Evolutionary conservation across 1,139 yeast species (phyloP), one percentile per base, ranked within the genome.

Genomic region (Suhomyces terraborum): DNA sequence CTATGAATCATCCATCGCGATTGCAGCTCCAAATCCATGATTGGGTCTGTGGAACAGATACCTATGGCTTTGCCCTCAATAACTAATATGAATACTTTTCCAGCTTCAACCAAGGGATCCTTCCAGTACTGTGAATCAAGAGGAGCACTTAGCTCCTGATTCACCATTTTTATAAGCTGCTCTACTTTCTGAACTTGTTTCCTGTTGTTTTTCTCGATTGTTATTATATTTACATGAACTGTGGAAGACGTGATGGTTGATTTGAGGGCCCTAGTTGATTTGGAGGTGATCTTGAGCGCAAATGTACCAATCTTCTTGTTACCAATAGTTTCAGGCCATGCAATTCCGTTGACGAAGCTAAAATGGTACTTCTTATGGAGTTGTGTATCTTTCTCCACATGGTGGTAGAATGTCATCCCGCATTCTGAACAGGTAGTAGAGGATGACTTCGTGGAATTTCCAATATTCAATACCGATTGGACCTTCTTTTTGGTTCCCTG

Each of bases 121-220:
- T 61, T 56, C 88, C 88, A 81, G 23, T 58, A 57, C 1, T 65
- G 61, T 9, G 75, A 69, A 43, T 76, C 87, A 9, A 55, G 60
- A 0, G 84, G 79, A 0, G 89, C 88, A 51, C 74, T 74, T 36
- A 83, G 66, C 46, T 79, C 84, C 9, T 61, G 63, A 54, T 83
- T 82, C n/a, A 77, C 85, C 58, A 82, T 62, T 3, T 60, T 57
- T 18, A 83, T 54, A 4, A 69, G 44, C 37, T 60, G 53, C 9
- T 55, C 58, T 1, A 59, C 59, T 28, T 59, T 59, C 22, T 50
- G 50, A 14, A 64, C 51, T 43, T 52, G 53, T 22, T 47, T 41
- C 24, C 43, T 38, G 20, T 38, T 40, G 12, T 26, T 33, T 38
- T 52, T 55, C 29, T 51, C 56, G 5, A 56, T 47, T 3, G 31